These are phyloP conservation scores for Trypethelium eluteriae DNA, from an alignment of 495 filamentous ascomycete genomes.

Conservation along the genomic window DNA sequence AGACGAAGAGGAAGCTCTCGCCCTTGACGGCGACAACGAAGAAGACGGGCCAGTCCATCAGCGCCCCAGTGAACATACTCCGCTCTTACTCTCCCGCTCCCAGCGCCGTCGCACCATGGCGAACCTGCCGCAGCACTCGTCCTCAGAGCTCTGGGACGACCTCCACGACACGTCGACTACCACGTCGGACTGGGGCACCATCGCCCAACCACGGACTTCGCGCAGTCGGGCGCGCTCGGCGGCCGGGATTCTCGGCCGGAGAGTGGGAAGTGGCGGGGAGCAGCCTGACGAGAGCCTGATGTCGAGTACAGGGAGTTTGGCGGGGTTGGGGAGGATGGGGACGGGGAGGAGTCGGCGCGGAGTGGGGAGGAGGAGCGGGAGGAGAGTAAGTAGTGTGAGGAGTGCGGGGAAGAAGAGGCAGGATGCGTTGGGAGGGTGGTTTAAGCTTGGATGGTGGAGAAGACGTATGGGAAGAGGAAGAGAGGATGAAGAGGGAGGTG, in stretches of 20 bases:
- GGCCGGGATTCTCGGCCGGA: neutral
- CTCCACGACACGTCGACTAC: conserved; percentile 22
- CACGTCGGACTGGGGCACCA: neutral
- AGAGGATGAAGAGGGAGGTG: neutral
- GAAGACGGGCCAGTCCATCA: neutral
- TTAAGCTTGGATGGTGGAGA: conserved; percentile 15
- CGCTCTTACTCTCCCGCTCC: conserved; percentile 15
- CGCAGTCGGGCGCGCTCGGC: conserved; percentile 6
- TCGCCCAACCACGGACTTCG: neutral
- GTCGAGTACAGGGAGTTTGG: neutral
- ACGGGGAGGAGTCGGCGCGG: neutral
- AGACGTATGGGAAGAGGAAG: conserved; percentile 1
- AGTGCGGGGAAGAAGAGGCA: conserved; percentile 12
- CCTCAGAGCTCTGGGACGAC: conserved; percentile 31
- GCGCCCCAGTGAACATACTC: neutral
- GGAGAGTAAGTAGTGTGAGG: conserved; percentile 9
- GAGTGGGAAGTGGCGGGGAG: neutral
- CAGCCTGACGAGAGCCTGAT: neutral
- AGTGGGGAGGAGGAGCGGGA: conserved; percentile 10
- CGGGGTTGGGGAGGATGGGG: neutral
- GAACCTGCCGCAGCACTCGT: conserved; percentile 18
- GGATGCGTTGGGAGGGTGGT: conserved; percentile 15
- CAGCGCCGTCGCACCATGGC: conserved; percentile 27
- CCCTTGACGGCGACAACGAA: conserved; percentile 4
- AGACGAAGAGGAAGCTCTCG: conserved; percentile 16